phyloP scores from a whole-genome alignment of 305 asterid genomes.

The Rubia occidens region DNA sequence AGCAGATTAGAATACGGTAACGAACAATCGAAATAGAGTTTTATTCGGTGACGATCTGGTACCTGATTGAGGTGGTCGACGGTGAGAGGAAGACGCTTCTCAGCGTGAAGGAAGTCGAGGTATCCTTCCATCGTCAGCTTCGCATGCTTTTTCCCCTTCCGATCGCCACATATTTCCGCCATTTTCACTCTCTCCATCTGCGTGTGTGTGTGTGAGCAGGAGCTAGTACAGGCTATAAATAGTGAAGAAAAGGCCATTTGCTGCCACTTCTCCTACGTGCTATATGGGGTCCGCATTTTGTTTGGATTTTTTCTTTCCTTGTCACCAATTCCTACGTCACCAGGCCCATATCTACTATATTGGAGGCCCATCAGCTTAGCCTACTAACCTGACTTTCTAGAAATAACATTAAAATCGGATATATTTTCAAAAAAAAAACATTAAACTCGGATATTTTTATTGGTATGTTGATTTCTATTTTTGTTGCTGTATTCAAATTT shows the following conservation, averaged over 20 bases:
- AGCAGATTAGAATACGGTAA: neutral
- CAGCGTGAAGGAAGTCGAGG: constrained; percentile 26
- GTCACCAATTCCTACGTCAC: no score
- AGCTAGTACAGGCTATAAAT: neutral
- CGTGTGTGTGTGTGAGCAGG: neutral
- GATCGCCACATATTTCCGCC: constrained; percentile 16
- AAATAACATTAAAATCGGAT: no score
- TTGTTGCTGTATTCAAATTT: no score
- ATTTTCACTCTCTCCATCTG: constrained; percentile 15
- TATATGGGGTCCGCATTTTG: neutral
- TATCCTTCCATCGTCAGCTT: constrained; percentile 41
- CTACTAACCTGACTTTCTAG: no score
- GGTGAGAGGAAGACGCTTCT: constrained; percentile 25
- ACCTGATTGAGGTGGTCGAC: constrained; percentile 38
- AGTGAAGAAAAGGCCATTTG: neutral
- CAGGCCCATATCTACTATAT: no score
- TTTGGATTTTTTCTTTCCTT: neutral
- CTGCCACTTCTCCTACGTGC: neutral
- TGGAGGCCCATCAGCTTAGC: no score
- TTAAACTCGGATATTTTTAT: no score
- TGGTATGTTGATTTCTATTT: no score
- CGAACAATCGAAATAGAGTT: neutral
- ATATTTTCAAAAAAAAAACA: no score
- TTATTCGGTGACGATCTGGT: neutral
- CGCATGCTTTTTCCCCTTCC: neutral